Percentiles rank a stretch among this genome's conserved stretches.
These are phyloP conservation scores for Prototheca wickerhamii DNA, from an alignment of 163 green algal genomes.

Conservation along the genomic window DNA sequence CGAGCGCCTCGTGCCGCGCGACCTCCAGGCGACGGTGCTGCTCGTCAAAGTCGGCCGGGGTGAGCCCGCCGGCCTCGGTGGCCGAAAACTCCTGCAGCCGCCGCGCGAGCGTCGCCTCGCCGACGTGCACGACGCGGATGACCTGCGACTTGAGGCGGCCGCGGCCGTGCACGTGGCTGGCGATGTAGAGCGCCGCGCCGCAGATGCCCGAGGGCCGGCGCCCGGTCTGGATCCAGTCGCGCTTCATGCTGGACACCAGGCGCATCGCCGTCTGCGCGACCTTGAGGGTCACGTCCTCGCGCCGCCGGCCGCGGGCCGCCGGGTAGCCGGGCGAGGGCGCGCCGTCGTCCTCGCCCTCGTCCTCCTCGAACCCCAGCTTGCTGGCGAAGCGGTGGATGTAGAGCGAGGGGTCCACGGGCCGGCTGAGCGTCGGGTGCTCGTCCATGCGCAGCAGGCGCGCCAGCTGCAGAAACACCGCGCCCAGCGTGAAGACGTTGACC, in stretches of 20 bases:
- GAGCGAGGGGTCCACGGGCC: slow-evolving; percentile 86
- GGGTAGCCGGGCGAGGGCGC: neutral
- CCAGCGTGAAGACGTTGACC: slow-evolving; percentile 77
- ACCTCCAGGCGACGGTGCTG: slow-evolving; percentile 26
- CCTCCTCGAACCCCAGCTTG: slow-evolving; percentile 35
- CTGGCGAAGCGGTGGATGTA: slow-evolving; percentile 94
- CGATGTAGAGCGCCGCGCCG: slow-evolving; percentile 90
- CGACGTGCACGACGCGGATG: slow-evolving; percentile 82
- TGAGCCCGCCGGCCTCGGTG: slow-evolving; percentile 59
- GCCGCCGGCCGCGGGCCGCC: neutral
- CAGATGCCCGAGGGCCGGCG: slow-evolving; percentile 83
- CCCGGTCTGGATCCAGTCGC: slow-evolving; percentile 98
- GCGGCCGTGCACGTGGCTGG: slow-evolving; percentile 80
- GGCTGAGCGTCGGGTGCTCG: slow-evolving; percentile 53
- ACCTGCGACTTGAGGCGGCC: slow-evolving; percentile 53
- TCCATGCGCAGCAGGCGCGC: slow-evolving; percentile 72
- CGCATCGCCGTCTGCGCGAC: slow-evolving; percentile 66
- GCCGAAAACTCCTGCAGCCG: slow-evolving; percentile 82
- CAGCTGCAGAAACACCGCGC: slow-evolving; percentile 77
- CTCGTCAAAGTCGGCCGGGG: slow-evolving; percentile 60
- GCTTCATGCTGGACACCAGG: slow-evolving; percentile 92
- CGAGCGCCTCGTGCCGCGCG: neutral
- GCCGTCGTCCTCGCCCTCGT: neutral
- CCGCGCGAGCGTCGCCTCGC: slow-evolving; percentile 79
- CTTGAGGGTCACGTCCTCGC: slow-evolving; percentile 7